Percentiles rank a stretch among this genome's conserved stretches.
Evolutionary conservation across 352 stramenopile genomes (phyloP).

Genomic region (Vaucheria bursata): DNA sequence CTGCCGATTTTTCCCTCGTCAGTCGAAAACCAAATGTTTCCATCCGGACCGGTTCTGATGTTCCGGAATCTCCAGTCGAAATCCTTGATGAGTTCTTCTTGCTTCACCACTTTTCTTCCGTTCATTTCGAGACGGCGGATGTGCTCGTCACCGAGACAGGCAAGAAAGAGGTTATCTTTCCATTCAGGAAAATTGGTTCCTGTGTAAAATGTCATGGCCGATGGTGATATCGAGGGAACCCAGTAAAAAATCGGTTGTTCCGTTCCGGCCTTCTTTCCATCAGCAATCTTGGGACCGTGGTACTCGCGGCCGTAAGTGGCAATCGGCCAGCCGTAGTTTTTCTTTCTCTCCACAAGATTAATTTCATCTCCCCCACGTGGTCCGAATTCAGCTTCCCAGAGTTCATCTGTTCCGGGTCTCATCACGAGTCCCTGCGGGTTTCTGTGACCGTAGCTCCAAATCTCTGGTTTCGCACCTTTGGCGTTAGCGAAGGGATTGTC

Average conservation of each 20-base stretch:
- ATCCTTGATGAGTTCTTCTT: neutral
- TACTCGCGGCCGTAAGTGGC: neutral
- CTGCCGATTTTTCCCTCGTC: neutral
- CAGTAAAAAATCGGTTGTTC: neutral
- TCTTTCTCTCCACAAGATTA: neutral
- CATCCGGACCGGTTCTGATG: neutral
- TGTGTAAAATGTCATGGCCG: neutral
- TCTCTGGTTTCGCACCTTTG: neutral
- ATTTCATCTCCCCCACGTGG: neutral
- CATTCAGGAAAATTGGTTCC: neutral
- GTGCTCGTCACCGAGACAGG: neutral
- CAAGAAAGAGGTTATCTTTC: neutral
- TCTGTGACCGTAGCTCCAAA: neutral
- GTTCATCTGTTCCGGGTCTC: neutral
- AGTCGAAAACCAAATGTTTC: neutral
- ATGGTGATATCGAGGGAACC: neutral
- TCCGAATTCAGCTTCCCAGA: neutral
- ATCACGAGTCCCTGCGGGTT: neutral
- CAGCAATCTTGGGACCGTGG: neutral
- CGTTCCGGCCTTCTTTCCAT: neutral
- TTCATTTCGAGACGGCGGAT: neutral
- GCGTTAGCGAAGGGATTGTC: neutral
- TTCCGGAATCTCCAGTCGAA: neutral
- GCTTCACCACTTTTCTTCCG: neutral
- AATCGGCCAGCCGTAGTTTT: neutral